Evolutionary conservation across 371 early-diverging fungal species (phyloP), one percentile per base, ranked within the genome.

Genomic region (Mortierella sp.): DNA sequence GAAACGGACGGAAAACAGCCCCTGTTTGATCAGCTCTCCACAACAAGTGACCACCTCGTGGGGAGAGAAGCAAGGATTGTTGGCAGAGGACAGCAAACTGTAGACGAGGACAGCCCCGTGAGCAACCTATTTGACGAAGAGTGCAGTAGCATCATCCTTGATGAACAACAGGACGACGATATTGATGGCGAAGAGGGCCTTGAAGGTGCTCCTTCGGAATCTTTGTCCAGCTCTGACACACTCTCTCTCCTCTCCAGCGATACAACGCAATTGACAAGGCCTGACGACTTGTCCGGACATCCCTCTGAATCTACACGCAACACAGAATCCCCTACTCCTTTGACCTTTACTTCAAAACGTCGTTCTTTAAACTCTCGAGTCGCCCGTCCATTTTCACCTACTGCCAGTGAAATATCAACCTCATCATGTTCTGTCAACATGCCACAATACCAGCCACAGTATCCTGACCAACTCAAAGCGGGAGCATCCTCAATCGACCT

Each of bases 171-270:
- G 10, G 52, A 47, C 5, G 66, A 66, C 18, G 57, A 66, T 8
- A 64, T 55, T 1, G 75, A 68, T 26, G 66, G 40, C 14, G 73
- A 66, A 16, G 72, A 77, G 8, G 72, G 68, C 45, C 52, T 62
- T 45, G 64, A n/a, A 3, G 76, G 55, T 4, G 68, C 60, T 28
- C 60, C 51, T 6, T 70, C 59, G 32, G 78, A 77, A 40, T 71
- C 22, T 26, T 68, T 79, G 72, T 79, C 80, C 1, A 75, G 75
- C 26, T 74, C 80, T 37, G 80, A 60, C 14, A 51, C 73, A 10
- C 68, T 72, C 43, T 75, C 80, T 1, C 55, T 71, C 10, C 49
- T 60, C 6, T 79, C 80, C 49, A 75, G 72, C 45, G 40, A 70
- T n/a, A 67, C 79, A n/a, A 73, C 71, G 4, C 73, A 73, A 40